Base-by-base conservation (phyloP, 2,329 filamentous ascomycete species). In the Phaeomoniella chlamydospora region DNA sequence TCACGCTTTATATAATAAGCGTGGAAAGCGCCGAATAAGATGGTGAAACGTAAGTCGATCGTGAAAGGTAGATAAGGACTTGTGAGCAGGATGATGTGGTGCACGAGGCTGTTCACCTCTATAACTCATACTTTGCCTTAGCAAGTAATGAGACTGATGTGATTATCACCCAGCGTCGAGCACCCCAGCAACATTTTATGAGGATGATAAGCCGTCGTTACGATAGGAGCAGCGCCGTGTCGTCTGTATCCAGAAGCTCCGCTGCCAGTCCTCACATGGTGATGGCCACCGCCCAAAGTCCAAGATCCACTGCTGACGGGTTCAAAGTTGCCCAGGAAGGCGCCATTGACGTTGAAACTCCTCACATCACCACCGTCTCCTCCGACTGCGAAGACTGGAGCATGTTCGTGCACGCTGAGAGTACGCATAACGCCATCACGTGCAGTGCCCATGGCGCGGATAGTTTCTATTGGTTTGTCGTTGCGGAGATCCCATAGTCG, bases 401-500 rank as follows among this genome's bases (percentile, higher is more conserved):
- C 74, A 58, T 98, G 90, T 58, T 98, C 90, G 56, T 98, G 90
- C 30, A 90, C 87, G 54, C 82, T 90, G 39, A 93, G 71, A 13
- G 84, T 93, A 37, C 86, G 75, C 32, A 34, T 34, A 16, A 18
- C 18, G 9, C 18, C 32, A 15, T 15, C 32, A 9, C 18, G 15
- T 13, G 30, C 30, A 6, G 30, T 14, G 10, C n/a, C 30, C 11
- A 34, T 12, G 4, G 80, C 77, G 51, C 75, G 70, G 49, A 88
- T 80, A 2, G 75, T 75, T 41, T 77, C 76, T 35, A 93, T 65
- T 4, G 81, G 77, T 45, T 70, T 70, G 43, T 90, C 81, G 75
- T 85, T 84, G 34, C 90, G 75, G 35, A 98, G 85, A 56, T 98
- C 90, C 90, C 90, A 98, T 12, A 98, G 67, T 54, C 84, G 87